Conservation (phyloP, 116 monocot species). For the Dioscorea cayenensis region DNA sequence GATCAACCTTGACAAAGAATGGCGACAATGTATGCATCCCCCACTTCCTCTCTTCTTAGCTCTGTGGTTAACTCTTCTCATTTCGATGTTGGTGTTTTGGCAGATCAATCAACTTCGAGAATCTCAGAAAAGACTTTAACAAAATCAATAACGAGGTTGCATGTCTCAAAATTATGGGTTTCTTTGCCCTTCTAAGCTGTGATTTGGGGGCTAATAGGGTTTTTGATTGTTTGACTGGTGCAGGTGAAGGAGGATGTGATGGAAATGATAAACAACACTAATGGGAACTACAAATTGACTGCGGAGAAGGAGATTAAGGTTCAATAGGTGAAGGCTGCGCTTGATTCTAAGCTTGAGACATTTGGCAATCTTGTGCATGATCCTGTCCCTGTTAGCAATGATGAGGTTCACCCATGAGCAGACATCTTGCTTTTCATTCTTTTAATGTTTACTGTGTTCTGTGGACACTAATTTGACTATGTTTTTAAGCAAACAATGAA, state of each 20-base stretch:
- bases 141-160: too few species aligned
- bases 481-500: too few species aligned
- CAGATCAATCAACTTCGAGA: too few species aligned
- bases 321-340: slow-evolving; percentile 43
- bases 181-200: too few species aligned
- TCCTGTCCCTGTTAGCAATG: slow-evolving; percentile 17
- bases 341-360: slow-evolving; percentile 45
- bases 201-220: too few species aligned
- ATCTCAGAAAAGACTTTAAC: too few species aligned
- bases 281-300: slow-evolving; percentile 47
- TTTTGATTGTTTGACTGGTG: background rate
- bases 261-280: slow-evolving; percentile 66
- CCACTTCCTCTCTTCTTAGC: background rate
- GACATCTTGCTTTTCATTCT: too few species aligned
- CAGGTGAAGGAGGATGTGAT: slow-evolving; percentile 69
- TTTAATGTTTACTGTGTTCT: background rate
- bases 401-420: slow-evolving; percentile 47
- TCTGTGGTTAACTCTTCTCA: background rate
- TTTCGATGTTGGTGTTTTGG: background rate
- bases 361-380: slow-evolving; percentile 77
- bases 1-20: too few species aligned
- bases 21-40: too few species aligned
- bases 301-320: slow-evolving; percentile 57
- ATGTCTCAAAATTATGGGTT: too few species aligned
- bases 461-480: too few species aligned